Evolutionary conservation across 1,284 basidiomycete genomes (phyloP).

Genomic region (Phellopilus nigrolimitatus): DNA sequence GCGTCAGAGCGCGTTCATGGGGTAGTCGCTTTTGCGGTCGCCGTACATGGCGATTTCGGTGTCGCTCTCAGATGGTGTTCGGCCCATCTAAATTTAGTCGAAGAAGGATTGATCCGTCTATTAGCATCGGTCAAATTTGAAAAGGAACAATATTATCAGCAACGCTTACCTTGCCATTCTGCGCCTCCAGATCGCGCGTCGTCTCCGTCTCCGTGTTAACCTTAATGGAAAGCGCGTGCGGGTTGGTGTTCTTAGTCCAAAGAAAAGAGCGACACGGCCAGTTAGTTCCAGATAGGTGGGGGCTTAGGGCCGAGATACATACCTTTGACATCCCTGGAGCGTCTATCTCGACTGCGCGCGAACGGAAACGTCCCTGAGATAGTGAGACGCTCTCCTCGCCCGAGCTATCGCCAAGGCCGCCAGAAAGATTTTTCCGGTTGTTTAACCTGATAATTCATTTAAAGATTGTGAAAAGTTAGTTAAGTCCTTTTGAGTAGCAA

Average conservation of each 20-base stretch:
- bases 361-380: slow-evolving; percentile 10
- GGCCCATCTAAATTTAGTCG: slow-evolving; percentile 5
- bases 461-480: not conserved
- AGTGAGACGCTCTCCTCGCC: slow-evolving; percentile 12
- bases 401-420: slow-evolving; percentile 12
- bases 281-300: too few relatives aligned
- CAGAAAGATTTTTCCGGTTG: slow-evolving; percentile 3
- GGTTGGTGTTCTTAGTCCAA: not conserved
- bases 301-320: too few relatives aligned
- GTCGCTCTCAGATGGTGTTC: slow-evolving; percentile 14
- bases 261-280: too few relatives aligned
- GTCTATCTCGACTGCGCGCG: slow-evolving; percentile 15
- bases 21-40: slow-evolving; percentile 11
- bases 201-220: slow-evolving; percentile 20
- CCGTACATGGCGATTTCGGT: slow-evolving; percentile 13
- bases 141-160: not conserved
- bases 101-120: slow-evolving; percentile 8
- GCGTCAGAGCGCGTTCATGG: slow-evolving; percentile 10
- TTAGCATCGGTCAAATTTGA: not conserved
- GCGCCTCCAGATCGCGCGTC: slow-evolving; percentile 4
- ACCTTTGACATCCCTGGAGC: slow-evolving; percentile 7
- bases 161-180: slow-evolving; percentile 9
- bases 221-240: slow-evolving; percentile 17
- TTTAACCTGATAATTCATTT: slow-evolving; percentile 16
- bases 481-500: not conserved